phyloP scores from a whole-genome alignment of 768 basidiomycete genomes.

The Gymnopilus junonius region DNA sequence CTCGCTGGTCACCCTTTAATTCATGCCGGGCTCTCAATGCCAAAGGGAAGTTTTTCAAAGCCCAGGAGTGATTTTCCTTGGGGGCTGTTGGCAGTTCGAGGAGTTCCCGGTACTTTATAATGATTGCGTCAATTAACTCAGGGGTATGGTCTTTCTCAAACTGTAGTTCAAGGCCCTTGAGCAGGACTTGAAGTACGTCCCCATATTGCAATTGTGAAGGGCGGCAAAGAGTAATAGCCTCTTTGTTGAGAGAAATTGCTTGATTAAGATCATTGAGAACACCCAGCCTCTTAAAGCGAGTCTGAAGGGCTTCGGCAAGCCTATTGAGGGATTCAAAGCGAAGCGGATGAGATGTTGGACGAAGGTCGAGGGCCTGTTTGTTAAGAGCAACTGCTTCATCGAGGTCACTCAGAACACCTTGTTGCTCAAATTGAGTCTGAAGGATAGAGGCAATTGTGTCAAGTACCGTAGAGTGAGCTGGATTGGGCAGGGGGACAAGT shows the following conservation, averaged over 20 bases:
- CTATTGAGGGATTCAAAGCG: neutral
- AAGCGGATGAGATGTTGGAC: neutral
- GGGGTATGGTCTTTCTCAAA: neutral
- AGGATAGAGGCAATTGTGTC: neutral
- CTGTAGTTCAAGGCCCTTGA: neutral
- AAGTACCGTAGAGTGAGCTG: neutral
- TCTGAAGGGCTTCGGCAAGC: neutral
- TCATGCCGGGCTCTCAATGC: neutral
- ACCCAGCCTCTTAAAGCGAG: neutral
- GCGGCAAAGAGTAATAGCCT: too few species aligned
- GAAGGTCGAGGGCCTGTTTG: neutral
- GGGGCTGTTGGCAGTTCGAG: neutral
- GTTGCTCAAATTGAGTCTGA: neutral
- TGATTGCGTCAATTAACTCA: neutral
- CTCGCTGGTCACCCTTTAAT: too few species aligned
- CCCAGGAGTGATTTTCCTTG: neutral
- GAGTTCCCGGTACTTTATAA: neutral
- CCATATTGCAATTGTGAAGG: too few species aligned
- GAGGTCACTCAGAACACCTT: neutral
- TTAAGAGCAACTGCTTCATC: neutral
- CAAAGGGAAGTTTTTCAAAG: neutral
- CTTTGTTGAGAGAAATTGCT: too few species aligned
- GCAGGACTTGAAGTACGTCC: too few species aligned
- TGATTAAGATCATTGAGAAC: too few species aligned
- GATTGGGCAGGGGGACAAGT: neutral